Conservation (phyloP, 202 grass and related monocot species). For the Saccharum hybrid region DNA sequence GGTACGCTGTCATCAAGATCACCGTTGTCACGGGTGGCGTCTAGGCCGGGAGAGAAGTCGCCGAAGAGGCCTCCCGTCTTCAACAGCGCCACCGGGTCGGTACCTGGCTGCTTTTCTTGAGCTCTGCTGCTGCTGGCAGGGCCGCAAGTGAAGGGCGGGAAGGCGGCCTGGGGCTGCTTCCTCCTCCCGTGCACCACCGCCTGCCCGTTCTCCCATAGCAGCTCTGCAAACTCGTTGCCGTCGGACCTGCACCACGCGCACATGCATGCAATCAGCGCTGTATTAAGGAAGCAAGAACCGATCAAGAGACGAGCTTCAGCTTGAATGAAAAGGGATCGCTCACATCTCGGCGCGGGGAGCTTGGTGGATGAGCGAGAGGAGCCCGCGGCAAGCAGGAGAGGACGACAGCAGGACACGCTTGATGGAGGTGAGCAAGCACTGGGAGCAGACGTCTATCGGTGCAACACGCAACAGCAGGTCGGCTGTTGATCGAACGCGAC, state of each 20-base stretch:
- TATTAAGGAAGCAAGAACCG: constrained; percentile 13
- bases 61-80: constrained; percentile 44
- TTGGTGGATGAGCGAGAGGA: neutral
- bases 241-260: constrained; percentile 44
- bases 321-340: neutral
- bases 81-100: constrained; percentile 5
- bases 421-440: neutral
- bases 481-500: constrained; percentile 28
- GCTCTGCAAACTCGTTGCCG: constrained; percentile 66
- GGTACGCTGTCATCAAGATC: constrained; percentile 64
- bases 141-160: constrained; percentile 47
- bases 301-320: constrained; percentile 13
- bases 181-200: constrained; percentile 56
- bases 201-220: constrained; percentile 74
- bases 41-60: constrained; percentile 33
- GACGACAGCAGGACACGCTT: constrained; percentile 1
- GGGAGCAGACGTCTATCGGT: constrained; percentile 9
- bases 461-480: neutral
- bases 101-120: constrained; percentile 46
- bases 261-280: constrained; percentile 11
- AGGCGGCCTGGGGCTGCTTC: constrained; percentile 38
- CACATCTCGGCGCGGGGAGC: constrained; percentile 2
- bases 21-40: constrained; percentile 30
- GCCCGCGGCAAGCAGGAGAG: neutral
- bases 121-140: constrained; percentile 33